Evolutionary conservation across 805 yeast species (phyloP).

Genomic region (Wickerhamomyces xylosicus): DNA sequence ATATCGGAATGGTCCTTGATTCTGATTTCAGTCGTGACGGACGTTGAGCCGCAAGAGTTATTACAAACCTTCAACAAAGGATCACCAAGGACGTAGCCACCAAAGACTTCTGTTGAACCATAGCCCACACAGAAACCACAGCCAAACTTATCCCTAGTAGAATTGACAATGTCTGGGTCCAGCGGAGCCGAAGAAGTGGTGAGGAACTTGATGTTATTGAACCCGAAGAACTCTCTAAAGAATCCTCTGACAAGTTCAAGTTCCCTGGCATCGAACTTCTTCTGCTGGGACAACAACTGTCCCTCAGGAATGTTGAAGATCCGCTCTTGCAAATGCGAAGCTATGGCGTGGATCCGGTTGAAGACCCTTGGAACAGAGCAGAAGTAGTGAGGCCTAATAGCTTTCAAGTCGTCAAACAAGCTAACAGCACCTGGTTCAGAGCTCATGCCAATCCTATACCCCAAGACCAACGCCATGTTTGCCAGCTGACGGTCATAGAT

Average conservation of each 20-base stretch:
- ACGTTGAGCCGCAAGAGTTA: slow-evolving; percentile 47
- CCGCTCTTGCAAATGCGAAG: slow-evolving; percentile 24
- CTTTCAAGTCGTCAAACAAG: slow-evolving; percentile 45
- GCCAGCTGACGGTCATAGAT: slow-evolving; percentile 38
- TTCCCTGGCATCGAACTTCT: slow-evolving; percentile 3
- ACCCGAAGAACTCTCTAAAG: slow-evolving; percentile 33
- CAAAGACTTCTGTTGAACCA: slow-evolving; percentile 63
- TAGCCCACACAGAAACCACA: slow-evolving; percentile 43
- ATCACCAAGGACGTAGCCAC: slow-evolving; percentile 37
- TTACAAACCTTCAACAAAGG: slow-evolving; percentile 30
- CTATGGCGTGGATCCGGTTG: slow-evolving; percentile 46
- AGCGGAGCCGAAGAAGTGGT: slow-evolving; percentile 64
- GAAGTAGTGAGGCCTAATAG: slow-evolving; percentile 39
- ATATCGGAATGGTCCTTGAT: slow-evolving; percentile 52
- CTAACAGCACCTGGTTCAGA: slow-evolving; percentile 40
- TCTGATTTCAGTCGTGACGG: slow-evolving; percentile 41
- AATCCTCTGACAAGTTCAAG: slow-evolving; percentile 22
- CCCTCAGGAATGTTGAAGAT: background rate
- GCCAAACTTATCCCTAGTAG: slow-evolving; percentile 46
- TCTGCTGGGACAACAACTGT: background rate
- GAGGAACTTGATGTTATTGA: slow-evolving; percentile 27
- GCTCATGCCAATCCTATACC: slow-evolving; percentile 23
- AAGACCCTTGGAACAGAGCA: slow-evolving; percentile 54
- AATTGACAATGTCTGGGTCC: slow-evolving; percentile 45
- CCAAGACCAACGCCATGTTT: slow-evolving; percentile 31